Conservation (phyloP, 2,329 filamentous ascomycete genomes). For the Exophiala sp. region DNA sequence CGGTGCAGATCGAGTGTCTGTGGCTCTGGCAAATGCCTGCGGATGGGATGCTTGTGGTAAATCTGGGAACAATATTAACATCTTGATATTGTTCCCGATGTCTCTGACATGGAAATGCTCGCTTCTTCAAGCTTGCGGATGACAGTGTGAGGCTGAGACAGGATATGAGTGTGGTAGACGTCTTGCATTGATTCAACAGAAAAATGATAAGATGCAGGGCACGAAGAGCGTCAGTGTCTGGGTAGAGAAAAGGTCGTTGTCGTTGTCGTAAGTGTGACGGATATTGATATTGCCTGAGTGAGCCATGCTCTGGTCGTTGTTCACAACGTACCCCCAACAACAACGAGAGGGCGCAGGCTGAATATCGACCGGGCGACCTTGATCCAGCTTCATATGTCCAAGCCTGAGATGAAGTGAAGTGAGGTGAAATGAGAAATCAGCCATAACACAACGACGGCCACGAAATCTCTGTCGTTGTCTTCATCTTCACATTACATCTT, state of each 20-base stretch:
- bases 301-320: too few species aligned
- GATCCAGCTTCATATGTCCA: not conserved
- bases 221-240: not conserved
- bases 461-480: not conserved
- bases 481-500: not conserved
- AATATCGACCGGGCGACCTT: not conserved
- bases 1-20: not conserved
- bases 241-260: not conserved
- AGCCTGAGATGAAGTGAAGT: not conserved
- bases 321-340: too few species aligned
- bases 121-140: not conserved
- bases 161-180: not conserved
- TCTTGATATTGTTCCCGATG: constrained; percentile 23
- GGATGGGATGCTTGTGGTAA: not conserved
- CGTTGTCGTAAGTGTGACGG: not conserved
- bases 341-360: not conserved
- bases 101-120: constrained; percentile 10
- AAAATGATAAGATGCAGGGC: too few species aligned
- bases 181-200: too few species aligned
- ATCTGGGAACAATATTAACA: constrained; percentile 18
- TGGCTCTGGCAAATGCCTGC: not conserved
- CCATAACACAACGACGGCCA: not conserved
- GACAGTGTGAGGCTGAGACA: not conserved
- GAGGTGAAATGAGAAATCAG: not conserved
- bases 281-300: too few species aligned